These are phyloP conservation scores for Crepidotus variabilis DNA, from an alignment of 768 basidiomycete species.

Conservation along the genomic window DNA sequence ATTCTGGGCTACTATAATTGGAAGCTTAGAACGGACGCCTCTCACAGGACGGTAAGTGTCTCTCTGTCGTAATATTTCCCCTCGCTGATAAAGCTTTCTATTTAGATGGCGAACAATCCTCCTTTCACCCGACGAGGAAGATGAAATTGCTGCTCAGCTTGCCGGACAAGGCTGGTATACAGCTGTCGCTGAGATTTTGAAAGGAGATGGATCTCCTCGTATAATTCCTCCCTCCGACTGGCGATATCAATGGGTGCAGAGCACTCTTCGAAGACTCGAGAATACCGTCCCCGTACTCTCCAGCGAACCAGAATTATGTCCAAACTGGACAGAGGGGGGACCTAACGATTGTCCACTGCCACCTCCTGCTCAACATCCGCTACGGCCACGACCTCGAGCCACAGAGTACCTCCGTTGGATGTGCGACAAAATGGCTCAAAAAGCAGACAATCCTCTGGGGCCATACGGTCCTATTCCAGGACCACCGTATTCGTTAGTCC, in stretches of 20 bases:
- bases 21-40: slow-evolving; percentile 74
- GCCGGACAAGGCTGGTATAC: slow-evolving; percentile 84
- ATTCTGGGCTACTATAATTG: slow-evolving; percentile 67
- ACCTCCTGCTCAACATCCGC: slow-evolving; percentile 77
- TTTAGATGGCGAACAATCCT: slow-evolving; percentile 82
- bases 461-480: slow-evolving; percentile 56
- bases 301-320: slow-evolving; percentile 49
- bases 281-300: slow-evolving; percentile 64
- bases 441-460: slow-evolving; percentile 22
- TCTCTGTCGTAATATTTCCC: background rate
- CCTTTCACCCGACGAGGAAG: slow-evolving; percentile 90
- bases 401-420: slow-evolving; percentile 64
- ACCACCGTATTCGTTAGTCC: slow-evolving; percentile 84
- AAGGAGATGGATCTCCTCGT: slow-evolving; percentile 54
- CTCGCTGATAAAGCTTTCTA: slow-evolving; percentile 4
- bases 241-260: slow-evolving; percentile 85
- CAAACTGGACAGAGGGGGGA: slow-evolving; percentile 52
- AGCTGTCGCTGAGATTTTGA: slow-evolving; percentile 76
- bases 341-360: slow-evolving; percentile 59
- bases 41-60: slow-evolving; percentile 74
- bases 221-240: slow-evolving; percentile 79
- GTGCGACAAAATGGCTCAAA: slow-evolving; percentile 46
- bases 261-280: slow-evolving; percentile 78
- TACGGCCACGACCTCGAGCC: slow-evolving; percentile 80
- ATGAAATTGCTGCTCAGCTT: slow-evolving; percentile 78